These are phyloP conservation scores for Sporobolomyces pararoseus DNA, from an alignment of 768 basidiomycete genomes.

Conservation along the genomic window DNA sequence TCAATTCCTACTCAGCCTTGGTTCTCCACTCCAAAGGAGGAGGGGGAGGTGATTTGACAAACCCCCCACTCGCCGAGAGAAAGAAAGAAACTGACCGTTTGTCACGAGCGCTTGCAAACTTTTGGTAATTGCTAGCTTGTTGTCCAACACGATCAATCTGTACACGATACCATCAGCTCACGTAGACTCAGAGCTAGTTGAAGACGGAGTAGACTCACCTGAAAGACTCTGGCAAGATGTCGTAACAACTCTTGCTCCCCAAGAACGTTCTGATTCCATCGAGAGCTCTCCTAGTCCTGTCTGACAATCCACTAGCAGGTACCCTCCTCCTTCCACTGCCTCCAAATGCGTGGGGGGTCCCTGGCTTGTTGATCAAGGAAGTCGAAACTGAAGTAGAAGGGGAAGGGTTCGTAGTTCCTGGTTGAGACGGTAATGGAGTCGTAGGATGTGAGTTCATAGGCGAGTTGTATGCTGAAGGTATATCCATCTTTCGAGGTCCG, in stretches of 20 bases:
- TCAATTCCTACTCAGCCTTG: too few species aligned
- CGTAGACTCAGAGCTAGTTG: background rate
- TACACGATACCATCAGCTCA: background rate
- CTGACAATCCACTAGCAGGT: constrained; percentile 17
- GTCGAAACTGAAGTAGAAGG: constrained; percentile 10
- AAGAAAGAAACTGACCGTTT: constrained; percentile 55
- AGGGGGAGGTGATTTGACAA: too few species aligned
- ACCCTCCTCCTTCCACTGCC: background rate
- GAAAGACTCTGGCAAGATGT: constrained; percentile 95
- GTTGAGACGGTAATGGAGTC: constrained; percentile 12
- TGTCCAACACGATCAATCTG: constrained; percentile 90
- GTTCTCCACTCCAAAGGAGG: too few species aligned
- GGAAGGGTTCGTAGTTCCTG: constrained; percentile 15
- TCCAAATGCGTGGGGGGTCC: background rate
- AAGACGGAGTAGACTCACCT: constrained; percentile 40
- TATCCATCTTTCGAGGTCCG: constrained; percentile 1
- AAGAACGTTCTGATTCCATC: constrained; percentile 70
- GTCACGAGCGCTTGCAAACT: constrained; percentile 73
- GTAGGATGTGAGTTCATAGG: background rate
- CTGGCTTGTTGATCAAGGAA: background rate
- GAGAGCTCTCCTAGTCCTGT: constrained; percentile 46
- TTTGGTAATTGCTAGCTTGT: constrained; percentile 90
- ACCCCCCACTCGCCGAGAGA: background rate
- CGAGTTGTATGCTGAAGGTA: constrained; percentile 18
- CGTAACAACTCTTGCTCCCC: constrained; percentile 74